Evolutionary conservation across 192 early-diverging fungal species (phyloP).

Genomic region (Gigaspora rosea): DNA sequence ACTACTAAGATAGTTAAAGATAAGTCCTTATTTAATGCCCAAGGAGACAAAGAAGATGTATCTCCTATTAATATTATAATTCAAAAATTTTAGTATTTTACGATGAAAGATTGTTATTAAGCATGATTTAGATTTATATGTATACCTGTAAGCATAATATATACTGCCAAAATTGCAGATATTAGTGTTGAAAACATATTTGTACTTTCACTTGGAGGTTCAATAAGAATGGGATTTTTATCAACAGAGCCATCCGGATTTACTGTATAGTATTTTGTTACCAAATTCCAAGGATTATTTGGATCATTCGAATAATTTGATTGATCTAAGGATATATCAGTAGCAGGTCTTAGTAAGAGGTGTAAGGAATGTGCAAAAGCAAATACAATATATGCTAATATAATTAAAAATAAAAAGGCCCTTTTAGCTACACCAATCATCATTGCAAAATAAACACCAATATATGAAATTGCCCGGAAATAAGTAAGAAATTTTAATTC

Average conservation of each 20-base stretch:
- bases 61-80: neutral
- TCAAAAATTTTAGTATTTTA: neutral
- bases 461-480: neutral
- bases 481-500: neutral
- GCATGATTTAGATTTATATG: neutral
- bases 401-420: neutral
- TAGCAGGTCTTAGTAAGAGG: neutral
- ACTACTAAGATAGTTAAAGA: neutral
- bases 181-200: neutral
- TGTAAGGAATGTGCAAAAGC: neutral
- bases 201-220: neutral
- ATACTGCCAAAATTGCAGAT: neutral
- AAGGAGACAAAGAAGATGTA: neutral
- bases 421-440: neutral
- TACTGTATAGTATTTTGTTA: neutral
- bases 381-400: neutral
- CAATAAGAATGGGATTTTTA: neutral
- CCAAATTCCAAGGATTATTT: constrained; percentile 13
- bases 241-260: neutral
- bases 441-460: constrained; percentile 2
- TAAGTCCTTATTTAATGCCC: neutral
- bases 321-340: neutral
- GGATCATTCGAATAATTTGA: neutral
- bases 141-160: neutral
- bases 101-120: too few species aligned